Base-by-base conservation (phyloP, 805 yeast genomes). In the Candida cerambycidarum region DNA sequence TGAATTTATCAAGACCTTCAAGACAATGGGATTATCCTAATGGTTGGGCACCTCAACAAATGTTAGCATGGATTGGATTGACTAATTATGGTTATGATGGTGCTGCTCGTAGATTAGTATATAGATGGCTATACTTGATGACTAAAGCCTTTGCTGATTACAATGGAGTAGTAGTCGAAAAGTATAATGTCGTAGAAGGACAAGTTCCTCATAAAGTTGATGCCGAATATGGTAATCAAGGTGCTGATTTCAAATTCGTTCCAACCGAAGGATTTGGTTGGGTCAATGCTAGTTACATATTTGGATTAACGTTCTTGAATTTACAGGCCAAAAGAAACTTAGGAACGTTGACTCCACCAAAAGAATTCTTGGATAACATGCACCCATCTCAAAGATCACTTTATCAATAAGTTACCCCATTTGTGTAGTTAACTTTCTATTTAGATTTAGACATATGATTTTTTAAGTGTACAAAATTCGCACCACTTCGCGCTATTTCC, bases 31-130 rank as follows among this genome's bases (percentile, higher is more conserved):
- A 92, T 62, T 93, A 84, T 62, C 99, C 99, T 2, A 88, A 70
- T 57, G 98, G 98, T 1, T 92, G 99, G 99, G 97, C 98, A 0
- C 98, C 99, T 3, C 98, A 93, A 60, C 99, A 92, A 63, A 87
- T 92, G 13, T 62, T 92, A 42, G 92, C 96, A 1, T 92, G 99
- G 99, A 78, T 77, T 34, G 98, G 97, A 0, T 71, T 92, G 25
- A 54, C 61, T 21, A 76, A 81, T 41, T 93, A 92, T 59, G 93
- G 90, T 0, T 86, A 73, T 57, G 61, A 60, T 3, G 79, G 73
- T 3, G 78, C 78, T 13, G 82, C 92, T 1, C 72, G 82, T 43
- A 68, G 98, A 46, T 65, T 92, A 44, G 82, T 83, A 1, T 86
- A 85, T 60, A 74, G 96, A 50, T 92, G 99, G 99, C 69, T 88